These are phyloP conservation scores for Penicillium macrosclerotiorum DNA, from an alignment of 495 filamentous ascomycete species.

Conservation along the genomic window DNA sequence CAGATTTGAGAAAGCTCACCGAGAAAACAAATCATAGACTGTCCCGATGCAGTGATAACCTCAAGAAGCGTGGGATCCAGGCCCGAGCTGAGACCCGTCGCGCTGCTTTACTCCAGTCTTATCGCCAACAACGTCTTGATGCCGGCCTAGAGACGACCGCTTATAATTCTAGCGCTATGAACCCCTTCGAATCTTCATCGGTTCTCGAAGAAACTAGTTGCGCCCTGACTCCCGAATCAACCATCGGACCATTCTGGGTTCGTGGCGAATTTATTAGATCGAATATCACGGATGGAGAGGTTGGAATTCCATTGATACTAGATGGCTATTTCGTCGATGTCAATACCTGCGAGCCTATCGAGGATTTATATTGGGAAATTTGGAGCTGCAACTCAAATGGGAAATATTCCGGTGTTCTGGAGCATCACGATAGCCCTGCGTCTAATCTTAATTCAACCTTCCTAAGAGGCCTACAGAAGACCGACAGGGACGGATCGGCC, in stretches of 20 bases:
- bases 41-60: background rate
- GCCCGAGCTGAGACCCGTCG: background rate
- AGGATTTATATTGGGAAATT: slow-evolving; percentile 50
- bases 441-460: slow-evolving; percentile 47
- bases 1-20: background rate
- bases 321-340: slow-evolving; percentile 56
- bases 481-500: slow-evolving; percentile 46
- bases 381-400: slow-evolving; percentile 58
- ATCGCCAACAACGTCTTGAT: too few species aligned
- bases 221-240: slow-evolving; percentile 26
- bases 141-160: too few species aligned
- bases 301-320: slow-evolving; percentile 50
- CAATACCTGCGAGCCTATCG: slow-evolving; percentile 49
- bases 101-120: background rate
- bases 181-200: too few species aligned
- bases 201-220: slow-evolving; percentile 21
- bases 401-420: slow-evolving; percentile 41
- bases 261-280: slow-evolving; percentile 50
- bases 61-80: background rate
- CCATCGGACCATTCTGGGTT: slow-evolving; percentile 32
- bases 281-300: slow-evolving; percentile 43
- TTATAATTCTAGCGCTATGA: too few species aligned
- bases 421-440: slow-evolving; percentile 22
- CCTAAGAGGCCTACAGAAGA: slow-evolving; percentile 51
- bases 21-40: background rate